Conservation (phyloP, 768 basidiomycete species). For the Podaxis sp. region DNA sequence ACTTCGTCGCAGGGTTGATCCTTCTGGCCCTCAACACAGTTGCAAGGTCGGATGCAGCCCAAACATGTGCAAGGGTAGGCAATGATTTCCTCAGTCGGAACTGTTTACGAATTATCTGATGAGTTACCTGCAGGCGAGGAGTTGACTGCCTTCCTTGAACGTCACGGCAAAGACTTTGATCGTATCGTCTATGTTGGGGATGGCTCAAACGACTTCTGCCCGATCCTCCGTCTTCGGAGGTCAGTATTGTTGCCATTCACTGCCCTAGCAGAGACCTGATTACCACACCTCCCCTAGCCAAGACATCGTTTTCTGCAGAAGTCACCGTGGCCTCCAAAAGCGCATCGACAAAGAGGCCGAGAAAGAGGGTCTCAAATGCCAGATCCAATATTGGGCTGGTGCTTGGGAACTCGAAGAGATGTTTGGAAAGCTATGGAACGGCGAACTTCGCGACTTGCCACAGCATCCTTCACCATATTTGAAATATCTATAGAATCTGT, state of each 20-base stretch:
- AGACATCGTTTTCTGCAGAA: constrained; percentile 80
- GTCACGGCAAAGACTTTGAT: constrained; percentile 60
- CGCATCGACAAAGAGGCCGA: constrained; percentile 73
- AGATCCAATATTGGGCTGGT: constrained; percentile 83
- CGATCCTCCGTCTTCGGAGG: constrained; percentile 76
- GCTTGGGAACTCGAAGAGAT: constrained; percentile 97
- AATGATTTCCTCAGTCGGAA: not conserved
- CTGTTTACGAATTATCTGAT: not conserved
- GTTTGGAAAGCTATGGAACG: constrained; percentile 40
- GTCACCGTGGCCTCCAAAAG: constrained; percentile 70
- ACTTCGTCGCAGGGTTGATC: constrained; percentile 72
- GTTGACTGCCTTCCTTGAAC: constrained; percentile 72
- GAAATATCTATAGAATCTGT: not conserved
- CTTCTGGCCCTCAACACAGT: constrained; percentile 70
- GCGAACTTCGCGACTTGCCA: not conserved
- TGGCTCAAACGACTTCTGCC: constrained; percentile 94
- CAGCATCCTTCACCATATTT: not conserved
- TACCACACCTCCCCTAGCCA: constrained; percentile 41
- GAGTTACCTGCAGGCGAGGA: constrained; percentile 66
- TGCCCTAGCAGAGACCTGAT: not conserved
- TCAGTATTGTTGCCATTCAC: constrained; percentile 24
- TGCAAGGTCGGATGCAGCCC: constrained; percentile 87
- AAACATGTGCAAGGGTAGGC: constrained; percentile 96
- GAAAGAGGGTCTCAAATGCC: constrained; percentile 58
- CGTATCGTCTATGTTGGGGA: constrained; percentile 90